Evolutionary conservation across 2,329 filamentous ascomycete species (phyloP).

Genomic region (Thelonectria blattea): DNA sequence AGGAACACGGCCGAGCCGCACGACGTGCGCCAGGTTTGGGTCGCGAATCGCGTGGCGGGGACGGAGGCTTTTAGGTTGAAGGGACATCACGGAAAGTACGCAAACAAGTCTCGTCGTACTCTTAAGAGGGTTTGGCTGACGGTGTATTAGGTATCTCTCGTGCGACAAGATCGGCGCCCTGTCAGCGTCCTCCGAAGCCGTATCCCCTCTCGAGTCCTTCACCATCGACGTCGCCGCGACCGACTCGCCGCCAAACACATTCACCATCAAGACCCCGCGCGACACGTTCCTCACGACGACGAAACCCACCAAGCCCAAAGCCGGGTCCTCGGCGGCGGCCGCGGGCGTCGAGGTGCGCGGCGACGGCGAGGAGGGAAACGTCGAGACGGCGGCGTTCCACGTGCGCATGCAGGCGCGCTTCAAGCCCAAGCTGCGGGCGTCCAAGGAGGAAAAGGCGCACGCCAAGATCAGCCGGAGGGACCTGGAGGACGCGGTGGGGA

Average conservation of each 20-base stretch:
- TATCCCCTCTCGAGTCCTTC: constrained; percentile 85
- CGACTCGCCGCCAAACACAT: constrained; percentile 69
- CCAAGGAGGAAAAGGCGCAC: constrained; percentile 81
- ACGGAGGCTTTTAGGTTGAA: constrained; percentile 86
- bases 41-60: constrained; percentile 82
- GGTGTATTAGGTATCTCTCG: constrained; percentile 74
- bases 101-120: too few relatives aligned
- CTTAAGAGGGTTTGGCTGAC: too few relatives aligned
- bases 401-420: constrained; percentile 95
- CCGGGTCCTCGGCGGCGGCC: constrained; percentile 43
- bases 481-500: constrained; percentile 79
- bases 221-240: constrained; percentile 64
- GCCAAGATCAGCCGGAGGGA: constrained; percentile 88
- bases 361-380: constrained; percentile 71
- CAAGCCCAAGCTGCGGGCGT: constrained; percentile 81
- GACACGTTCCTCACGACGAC: constrained; percentile 74
- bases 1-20: constrained; percentile 89
- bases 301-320: constrained; percentile 59
- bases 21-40: constrained; percentile 94
- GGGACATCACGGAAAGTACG: constrained; percentile 81
- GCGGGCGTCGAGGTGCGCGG: constrained; percentile 72
- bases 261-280: constrained; percentile 75
- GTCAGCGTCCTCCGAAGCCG: constrained; percentile 78
- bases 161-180: constrained; percentile 85
- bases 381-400: constrained; percentile 71